These are phyloP conservation scores for Amanita inopinata DNA, from an alignment of 768 basidiomycete species.

Conservation along the genomic window DNA sequence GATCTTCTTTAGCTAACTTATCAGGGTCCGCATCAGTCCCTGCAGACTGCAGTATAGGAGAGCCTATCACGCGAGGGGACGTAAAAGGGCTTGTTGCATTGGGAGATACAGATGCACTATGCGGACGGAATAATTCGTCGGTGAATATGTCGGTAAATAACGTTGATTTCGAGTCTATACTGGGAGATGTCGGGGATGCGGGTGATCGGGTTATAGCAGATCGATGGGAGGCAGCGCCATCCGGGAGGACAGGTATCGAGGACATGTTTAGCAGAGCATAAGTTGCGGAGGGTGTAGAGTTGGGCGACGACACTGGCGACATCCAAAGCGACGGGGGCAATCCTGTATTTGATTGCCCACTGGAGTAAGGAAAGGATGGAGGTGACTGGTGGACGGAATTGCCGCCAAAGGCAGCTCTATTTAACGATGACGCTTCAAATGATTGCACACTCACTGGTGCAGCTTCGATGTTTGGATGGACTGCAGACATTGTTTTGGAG, in stretches of 20 bases:
- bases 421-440: not conserved
- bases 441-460: not conserved
- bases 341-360: conserved; percentile 42
- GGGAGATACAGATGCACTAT: conserved; percentile 27
- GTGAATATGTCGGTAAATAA: conserved; percentile 63
- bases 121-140: conserved; percentile 50
- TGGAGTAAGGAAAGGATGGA: conserved; percentile 22
- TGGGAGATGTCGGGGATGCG: conserved; percentile 34
- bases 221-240: conserved; percentile 22
- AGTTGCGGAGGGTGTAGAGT: conserved; percentile 28
- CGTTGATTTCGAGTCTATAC: conserved; percentile 47
- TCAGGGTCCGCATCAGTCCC: conserved; percentile 48
- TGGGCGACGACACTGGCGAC: conserved; percentile 52
- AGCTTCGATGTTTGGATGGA: not conserved
- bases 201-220: conserved; percentile 30
- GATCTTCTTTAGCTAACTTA: conserved; percentile 72
- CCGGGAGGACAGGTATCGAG: conserved; percentile 27
- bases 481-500: not conserved
- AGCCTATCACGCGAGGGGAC: conserved; percentile 58
- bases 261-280: conserved; percentile 28
- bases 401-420: conserved; percentile 7
- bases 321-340: conserved; percentile 79
- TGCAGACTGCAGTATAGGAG: conserved; percentile 50
- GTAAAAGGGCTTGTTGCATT: conserved; percentile 45
- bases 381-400: conserved; percentile 14